A percentile compares a stretch with the other conserved stretches of the same genome.
phyloP scores from a whole-genome alignment of 2,329 filamentous ascomycete species.

The Dactylella cylindrospora region DNA sequence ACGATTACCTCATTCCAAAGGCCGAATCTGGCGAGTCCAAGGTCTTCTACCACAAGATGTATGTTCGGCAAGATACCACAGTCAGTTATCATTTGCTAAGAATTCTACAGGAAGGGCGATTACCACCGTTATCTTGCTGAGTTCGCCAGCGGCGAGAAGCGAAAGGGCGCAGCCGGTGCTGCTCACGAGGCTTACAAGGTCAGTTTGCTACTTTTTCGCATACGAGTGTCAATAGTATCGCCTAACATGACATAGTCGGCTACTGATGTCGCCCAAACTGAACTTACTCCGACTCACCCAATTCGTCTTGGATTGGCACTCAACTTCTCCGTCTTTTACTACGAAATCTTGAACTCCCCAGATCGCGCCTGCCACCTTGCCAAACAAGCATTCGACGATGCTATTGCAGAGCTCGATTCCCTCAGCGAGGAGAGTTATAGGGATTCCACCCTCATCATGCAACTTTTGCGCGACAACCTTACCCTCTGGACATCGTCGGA shows the following conservation, averaged over 20 bases:
- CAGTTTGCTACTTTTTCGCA: background rate
- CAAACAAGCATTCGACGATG: slow-evolving; percentile 94
- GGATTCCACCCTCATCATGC: slow-evolving; percentile 98
- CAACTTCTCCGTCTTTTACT: slow-evolving; percentile 99
- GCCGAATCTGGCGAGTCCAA: slow-evolving; percentile 96
- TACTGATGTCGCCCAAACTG: slow-evolving; percentile 84
- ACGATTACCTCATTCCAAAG: slow-evolving; percentile 89
- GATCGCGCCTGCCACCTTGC: slow-evolving; percentile 97
- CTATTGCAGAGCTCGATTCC: slow-evolving; percentile 97
- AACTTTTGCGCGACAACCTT: slow-evolving; percentile 94
- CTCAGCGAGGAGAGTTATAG: slow-evolving; percentile 99
- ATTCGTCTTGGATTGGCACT: slow-evolving; percentile 89
- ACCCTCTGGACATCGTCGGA: slow-evolving; percentile 50
- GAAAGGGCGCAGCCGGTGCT: slow-evolving; percentile 90
- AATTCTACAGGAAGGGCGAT: slow-evolving; percentile 83
- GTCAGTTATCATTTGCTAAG: no score
- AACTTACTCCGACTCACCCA: slow-evolving; percentile 86
- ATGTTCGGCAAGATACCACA: slow-evolving; percentile 50
- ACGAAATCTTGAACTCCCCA: slow-evolving; percentile 97
- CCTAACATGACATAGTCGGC: slow-evolving; percentile 59
- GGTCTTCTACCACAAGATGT: slow-evolving; percentile 99
- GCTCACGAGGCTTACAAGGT: slow-evolving; percentile 96
- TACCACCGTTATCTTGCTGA: slow-evolving; percentile 99
- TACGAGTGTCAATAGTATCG: background rate
- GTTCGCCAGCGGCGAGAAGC: slow-evolving; percentile 90